phyloP scores from a whole-genome alignment of 345 rosid genomes.

The Jatropha curcas region DNA sequence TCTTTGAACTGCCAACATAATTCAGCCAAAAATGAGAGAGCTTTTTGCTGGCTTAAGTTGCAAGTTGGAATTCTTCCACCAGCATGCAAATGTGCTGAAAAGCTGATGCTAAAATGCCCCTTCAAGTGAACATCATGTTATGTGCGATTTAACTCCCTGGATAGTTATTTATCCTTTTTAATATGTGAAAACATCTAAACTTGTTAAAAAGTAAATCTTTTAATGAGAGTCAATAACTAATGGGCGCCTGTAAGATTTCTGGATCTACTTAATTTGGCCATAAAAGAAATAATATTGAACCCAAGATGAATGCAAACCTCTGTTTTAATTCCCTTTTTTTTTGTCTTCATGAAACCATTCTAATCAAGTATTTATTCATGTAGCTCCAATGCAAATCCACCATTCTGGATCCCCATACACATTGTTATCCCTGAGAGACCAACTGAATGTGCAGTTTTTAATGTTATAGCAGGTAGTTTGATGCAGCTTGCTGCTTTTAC shows the following conservation, averaged over 20 bases:
- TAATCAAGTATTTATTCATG: conserved; percentile 12
- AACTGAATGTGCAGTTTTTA: conserved; percentile 87
- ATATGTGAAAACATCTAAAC: too few relatives aligned
- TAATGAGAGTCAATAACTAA: not conserved
- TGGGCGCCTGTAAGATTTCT: not conserved
- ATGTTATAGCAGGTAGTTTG: conserved; percentile 85
- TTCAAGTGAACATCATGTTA: too few relatives aligned
- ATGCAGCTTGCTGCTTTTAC: conserved; percentile 10
- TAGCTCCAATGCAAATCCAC: conserved; percentile 86
- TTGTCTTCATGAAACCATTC: not conserved
- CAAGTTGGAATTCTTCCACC: not conserved
- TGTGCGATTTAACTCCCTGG: too few relatives aligned
- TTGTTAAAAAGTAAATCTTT: not conserved
- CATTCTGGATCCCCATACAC: conserved; percentile 99
- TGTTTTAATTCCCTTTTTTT: too few relatives aligned
- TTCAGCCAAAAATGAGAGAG: too few relatives aligned
- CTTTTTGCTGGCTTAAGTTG: not conserved
- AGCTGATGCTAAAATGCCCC: not conserved
- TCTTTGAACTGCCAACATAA: too few relatives aligned
- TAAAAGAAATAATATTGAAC: not conserved
- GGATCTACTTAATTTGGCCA: not conserved
- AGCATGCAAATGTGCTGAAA: not conserved
- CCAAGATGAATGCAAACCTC: conserved; percentile 2
- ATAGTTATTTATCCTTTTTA: too few relatives aligned
- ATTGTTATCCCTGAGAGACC: conserved; percentile 95